Evolutionary conservation across 768 basidiomycete genomes (phyloP).

Genomic region (Cystofilobasidium capitatum): DNA sequence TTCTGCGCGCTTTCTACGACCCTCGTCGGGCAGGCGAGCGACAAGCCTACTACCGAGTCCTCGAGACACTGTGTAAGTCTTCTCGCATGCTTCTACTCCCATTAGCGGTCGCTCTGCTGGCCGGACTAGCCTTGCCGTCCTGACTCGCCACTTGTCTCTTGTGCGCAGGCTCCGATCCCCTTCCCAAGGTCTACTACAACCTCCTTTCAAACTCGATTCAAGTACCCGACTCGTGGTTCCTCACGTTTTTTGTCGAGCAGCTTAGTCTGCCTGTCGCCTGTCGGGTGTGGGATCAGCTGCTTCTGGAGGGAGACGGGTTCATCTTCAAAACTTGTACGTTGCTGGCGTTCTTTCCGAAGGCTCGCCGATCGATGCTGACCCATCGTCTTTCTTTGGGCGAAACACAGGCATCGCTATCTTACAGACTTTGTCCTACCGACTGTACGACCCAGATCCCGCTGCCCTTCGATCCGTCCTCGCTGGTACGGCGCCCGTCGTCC

Average conservation of each 20-base stretch:
- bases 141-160: background rate
- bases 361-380: background rate
- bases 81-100: background rate
- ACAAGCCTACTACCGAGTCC: slow-evolving; percentile 16
- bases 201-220: slow-evolving; percentile 14
- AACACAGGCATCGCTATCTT: slow-evolving; percentile 19
- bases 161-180: slow-evolving; percentile 10
- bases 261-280: slow-evolving; percentile 8
- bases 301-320: slow-evolving; percentile 24
- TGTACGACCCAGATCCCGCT: slow-evolving; percentile 14
- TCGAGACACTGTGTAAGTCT: slow-evolving; percentile 20
- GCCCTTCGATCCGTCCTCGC: slow-evolving; percentile 10
- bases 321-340: slow-evolving; percentile 18
- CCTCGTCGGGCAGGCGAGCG: background rate
- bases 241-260: slow-evolving; percentile 20
- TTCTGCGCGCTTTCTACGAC: slow-evolving; percentile 23
- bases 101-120: background rate
- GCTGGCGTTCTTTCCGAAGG: background rate
- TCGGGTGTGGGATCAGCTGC: slow-evolving; percentile 24
- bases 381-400: background rate
- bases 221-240: slow-evolving; percentile 21
- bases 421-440: background rate
- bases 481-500: slow-evolving; percentile 13
- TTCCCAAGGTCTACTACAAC: slow-evolving; percentile 28
- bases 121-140: background rate